Base-by-base conservation (phyloP, 768 basidiomycete species). In the button mushroom (Agaricus bisporus) region DNA sequence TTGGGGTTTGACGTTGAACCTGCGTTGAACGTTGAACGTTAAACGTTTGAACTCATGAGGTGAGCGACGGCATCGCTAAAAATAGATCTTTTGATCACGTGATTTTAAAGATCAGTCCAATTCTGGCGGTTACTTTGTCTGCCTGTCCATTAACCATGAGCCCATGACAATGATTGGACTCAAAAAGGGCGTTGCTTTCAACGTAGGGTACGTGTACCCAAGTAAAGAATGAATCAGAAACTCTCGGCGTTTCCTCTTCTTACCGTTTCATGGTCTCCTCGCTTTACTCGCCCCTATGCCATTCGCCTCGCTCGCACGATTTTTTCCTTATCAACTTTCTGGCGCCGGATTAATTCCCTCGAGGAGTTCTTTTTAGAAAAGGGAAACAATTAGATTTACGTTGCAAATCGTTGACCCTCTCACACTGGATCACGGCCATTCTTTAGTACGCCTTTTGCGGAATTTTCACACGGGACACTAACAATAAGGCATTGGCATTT, bases 401-500 rank as follows among this genome's bases (percentile, higher is more conserved):
- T 32, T 22, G 22, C 22, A 22, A 22, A 22, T 22, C 22, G 4
- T 22, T 22, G 22, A 22, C 22, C 22, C 22, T 22, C 22, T 22
- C 22, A 22, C 22, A 22, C 22, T 22, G 22, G 22, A 22, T 4
- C 22, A 22, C 22, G 2, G 22, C 22, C 22, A 22, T 22, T 22
- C 22, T 32, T 32, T 32, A 32, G 32, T 32, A 7, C 14, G 41
- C 42, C 45, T 46, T 41, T 45, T 41, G 29, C 38, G 43, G 51
- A 46, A 53, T 29, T 38, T 39, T 52, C 51, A 18, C 51, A 52
- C 51, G 44, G 36, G 22, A 20, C 37, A 22, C 17, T 39, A 66
- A 70, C 69, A 70, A 70, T 70, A 70, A 68, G 66, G 32, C 32
- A 7, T 32, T 32, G 66, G 32, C 32, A 11, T 32, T 32, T 11